Evolutionary conservation across 2,329 filamentous ascomycete species (phyloP), one percentile per base, ranked within the genome.

Genomic region (Ophiostoma sp.): DNA sequence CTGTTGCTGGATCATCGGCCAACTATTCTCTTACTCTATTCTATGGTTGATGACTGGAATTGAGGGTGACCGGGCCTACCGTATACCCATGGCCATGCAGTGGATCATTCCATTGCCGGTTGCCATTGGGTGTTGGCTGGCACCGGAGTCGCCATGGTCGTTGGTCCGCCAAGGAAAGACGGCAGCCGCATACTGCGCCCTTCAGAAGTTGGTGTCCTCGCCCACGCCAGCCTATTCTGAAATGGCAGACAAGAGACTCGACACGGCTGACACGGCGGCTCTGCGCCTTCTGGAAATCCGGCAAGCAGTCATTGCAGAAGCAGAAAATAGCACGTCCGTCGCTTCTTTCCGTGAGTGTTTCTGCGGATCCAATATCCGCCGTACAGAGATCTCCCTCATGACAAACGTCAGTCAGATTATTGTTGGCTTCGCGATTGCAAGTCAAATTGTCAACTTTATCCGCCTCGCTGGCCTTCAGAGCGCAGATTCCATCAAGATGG

Each of bases 231-330:
- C 10, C n/a, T 41, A 13, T 20, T 27, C 65, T 13, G 13, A 20
- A 10, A 20, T 4, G n/a, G 23, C n/a, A 31, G 39, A 67, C 2
- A 33, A n/a, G n/a, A 31, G 41, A 35, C 4, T 44, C 10, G 39
- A 31, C 8, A 20, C 15, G 1, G 20, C 36, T 13, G 64, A 72
- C 31, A 68, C 67, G 0, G 71, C 71, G 1, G 71, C 81, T 77
- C 8, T 68, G 13, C 78, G 83, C 2, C 77, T 82, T 39, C 80
- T 83, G 64, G 82, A 82, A 17, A 88, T 89, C 75, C 78, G 83
- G 33, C 83, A 87, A 72, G 89, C 86, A 0, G 85, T 88, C 71
- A 80, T 83, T 69, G 77, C 87, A 1, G 87, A 89, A 76, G 79
- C 83, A 70, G 52, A 68, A 13, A 81, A 84, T 68, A 79, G 81